phyloP scores from a whole-genome alignment of 2,329 filamentous ascomycete genomes.

The Sclerotinia borealis region DNA sequence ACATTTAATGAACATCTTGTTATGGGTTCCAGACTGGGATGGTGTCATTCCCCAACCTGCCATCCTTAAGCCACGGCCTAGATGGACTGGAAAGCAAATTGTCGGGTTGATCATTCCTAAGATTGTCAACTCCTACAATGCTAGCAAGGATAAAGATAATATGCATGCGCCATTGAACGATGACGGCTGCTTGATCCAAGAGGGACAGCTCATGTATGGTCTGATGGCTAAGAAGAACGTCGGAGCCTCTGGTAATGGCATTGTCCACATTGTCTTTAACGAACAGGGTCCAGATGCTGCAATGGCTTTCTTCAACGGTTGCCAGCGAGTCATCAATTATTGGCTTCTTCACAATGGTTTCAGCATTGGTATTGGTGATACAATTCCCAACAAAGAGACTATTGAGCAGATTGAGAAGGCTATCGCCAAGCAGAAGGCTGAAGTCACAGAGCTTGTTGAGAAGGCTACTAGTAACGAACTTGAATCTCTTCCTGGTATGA shows the following conservation, averaged over 20 bases:
- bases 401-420: constrained; percentile 79
- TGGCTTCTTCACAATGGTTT: constrained; percentile 96
- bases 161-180: constrained; percentile 61
- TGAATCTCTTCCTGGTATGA: constrained; percentile 96
- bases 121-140: constrained; percentile 71
- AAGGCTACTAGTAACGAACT: constrained; percentile 80
- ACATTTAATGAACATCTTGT: constrained; percentile 90
- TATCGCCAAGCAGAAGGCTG: constrained; percentile 73
- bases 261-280: constrained; percentile 94
- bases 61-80: constrained; percentile 85
- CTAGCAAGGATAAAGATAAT: constrained; percentile 48
- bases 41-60: constrained; percentile 87
- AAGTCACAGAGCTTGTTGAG: constrained; percentile 69
- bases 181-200: constrained; percentile 74
- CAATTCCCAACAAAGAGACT: constrained; percentile 81
- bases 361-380: constrained; percentile 98
- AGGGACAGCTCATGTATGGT: constrained; percentile 85
- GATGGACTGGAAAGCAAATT: constrained; percentile 98
- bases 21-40: constrained; percentile 98
- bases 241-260: constrained; percentile 81
- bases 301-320: constrained; percentile 92
- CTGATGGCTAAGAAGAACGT: constrained; percentile 90
- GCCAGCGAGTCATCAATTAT: constrained; percentile 91
- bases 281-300: constrained; percentile 81
- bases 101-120: constrained; percentile 86